Base-by-base conservation (phyloP, 306 rosid genomes). In the Castanea mollissima region DNA sequence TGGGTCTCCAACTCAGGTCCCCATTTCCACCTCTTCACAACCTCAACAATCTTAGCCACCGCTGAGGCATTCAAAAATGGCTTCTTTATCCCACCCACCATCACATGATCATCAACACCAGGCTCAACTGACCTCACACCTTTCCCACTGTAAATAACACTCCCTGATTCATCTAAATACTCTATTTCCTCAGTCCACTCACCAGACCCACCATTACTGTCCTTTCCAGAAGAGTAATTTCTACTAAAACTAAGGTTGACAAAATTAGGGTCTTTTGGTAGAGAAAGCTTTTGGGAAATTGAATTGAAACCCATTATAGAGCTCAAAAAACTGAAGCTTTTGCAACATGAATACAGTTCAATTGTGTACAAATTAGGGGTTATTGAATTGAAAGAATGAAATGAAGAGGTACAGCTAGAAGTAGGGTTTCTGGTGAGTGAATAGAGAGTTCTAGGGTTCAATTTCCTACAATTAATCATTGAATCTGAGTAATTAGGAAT, bases 1-100 rank as follows among this genome's bases (percentile, higher is more conserved):
- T 94, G 97, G 77, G 93, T 87, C 80, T 94, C 99, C 88, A 94
- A 84, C 77, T 94, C 99, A 2, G 99, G 99, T 31, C 99, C 97
- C 99, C 99, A 94, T 85, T 89, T 94, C 99, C 99, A 94, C 87
- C 99, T 91, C 58, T 86, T 87, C 23, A 92, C 91, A 80, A 92
- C 88, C 89, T 94, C 99, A 64, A 90, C 97, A 75, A 92, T 86
- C 86, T 92, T 94, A 0, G 97, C 97, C 31, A 92, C 94, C 4
- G 91, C 98, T 1, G 88, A 80, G 19, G 97, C 92, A 87, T 92
- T 95, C 86, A 90, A 49, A 31, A 95, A 77, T 7, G 92, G 97
- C 59, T 90, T 95, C 71, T 89, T 91, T 27, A 91, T 84, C 79
- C 84, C 96, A 10, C 99, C 97, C 35, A 92, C 87, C 99, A 95